A percentile compares a stretch with the other conserved stretches of the same genome.
Conservation (phyloP, 441 rosid species). For the Viola pubescens region DNA sequence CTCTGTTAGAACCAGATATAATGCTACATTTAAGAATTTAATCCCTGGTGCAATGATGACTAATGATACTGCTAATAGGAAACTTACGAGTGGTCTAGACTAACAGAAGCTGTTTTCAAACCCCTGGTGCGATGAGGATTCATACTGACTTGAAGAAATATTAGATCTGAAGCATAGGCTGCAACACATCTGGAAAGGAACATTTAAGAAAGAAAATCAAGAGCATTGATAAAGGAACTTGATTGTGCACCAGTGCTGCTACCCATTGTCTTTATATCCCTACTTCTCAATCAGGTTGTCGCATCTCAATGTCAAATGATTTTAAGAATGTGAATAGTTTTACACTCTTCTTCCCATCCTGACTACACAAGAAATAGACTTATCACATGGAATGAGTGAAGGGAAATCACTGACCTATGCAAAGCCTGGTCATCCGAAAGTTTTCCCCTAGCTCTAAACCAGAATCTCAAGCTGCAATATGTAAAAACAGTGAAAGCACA, state of each 20-base stretch:
- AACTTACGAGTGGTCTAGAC: slow-evolving; percentile 92
- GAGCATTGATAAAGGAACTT: not conserved
- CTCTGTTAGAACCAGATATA: not conserved
- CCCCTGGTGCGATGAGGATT: slow-evolving; percentile 83
- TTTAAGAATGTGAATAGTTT: not conserved
- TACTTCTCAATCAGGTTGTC: not conserved
- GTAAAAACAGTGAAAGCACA: slow-evolving; percentile 1
- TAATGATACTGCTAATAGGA: slow-evolving; percentile 1
- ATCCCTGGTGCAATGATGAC: not conserved
- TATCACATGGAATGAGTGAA: not conserved
- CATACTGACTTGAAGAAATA: slow-evolving; percentile 64
- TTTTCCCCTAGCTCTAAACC: slow-evolving; percentile 93
- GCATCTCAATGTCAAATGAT: not conserved
- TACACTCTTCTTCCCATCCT: not conserved
- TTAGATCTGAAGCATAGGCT: slow-evolving; percentile 82
- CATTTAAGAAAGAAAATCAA: not conserved
- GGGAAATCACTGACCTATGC: slow-evolving; percentile 53
- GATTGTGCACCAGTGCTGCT: not conserved
- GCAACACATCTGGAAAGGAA: slow-evolving; percentile 72
- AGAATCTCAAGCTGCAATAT: slow-evolving; percentile 62
- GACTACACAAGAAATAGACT: not conserved
- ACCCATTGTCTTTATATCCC: not conserved
- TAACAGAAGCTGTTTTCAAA: slow-evolving; percentile 48
- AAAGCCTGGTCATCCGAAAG: slow-evolving; percentile 95
- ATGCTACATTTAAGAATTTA: not conserved